Evolutionary conservation across 345 rosid species (phyloP).

Genomic region (Eucalyptus sideroxylon): DNA sequence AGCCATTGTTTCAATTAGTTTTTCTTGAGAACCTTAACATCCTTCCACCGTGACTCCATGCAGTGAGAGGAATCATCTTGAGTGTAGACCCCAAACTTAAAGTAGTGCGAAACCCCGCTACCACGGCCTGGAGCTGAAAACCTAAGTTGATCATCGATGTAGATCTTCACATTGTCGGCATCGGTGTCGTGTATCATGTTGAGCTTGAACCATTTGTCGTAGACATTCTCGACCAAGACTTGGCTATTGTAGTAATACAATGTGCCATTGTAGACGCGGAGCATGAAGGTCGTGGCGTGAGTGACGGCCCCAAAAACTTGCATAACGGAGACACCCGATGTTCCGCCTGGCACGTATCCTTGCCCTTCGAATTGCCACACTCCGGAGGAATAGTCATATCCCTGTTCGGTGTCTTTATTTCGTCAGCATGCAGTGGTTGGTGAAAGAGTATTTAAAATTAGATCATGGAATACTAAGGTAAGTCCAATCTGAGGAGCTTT

Average conservation of each 20-base stretch:
- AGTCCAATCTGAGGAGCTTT: not conserved
- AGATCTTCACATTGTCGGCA: conserved; percentile 1
- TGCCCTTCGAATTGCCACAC: conserved; percentile 39
- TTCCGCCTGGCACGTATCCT: conserved; percentile 14
- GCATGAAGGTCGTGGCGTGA: conserved; percentile 6
- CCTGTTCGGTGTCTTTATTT: not conserved
- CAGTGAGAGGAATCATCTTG: not conserved
- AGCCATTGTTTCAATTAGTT: not conserved
- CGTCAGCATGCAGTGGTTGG: not conserved
- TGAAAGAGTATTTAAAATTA: not conserved
- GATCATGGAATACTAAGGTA: not conserved
- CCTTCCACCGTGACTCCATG: conserved; percentile 27
- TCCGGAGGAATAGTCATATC: conserved; percentile 16
- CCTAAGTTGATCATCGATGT: conserved; percentile 2
- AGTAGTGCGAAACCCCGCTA: not conserved
- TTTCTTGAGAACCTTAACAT: conserved; percentile 1
- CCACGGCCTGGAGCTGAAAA: not conserved
- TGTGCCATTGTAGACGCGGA: conserved; percentile 12
- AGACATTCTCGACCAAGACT: not conserved
- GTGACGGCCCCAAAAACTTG: conserved; percentile 15
- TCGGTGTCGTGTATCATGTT: conserved; percentile 21
- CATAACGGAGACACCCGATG: conserved; percentile 15
- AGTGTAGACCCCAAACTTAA: conserved; percentile 27
- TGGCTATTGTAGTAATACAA: conserved; percentile 5
- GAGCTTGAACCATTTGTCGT: conserved; percentile 10